Percentiles rank a stretch among this genome's conserved stretches.
Evolutionary conservation across 345 rosid species (phyloP).

Genomic region (Trapa bicornis): DNA sequence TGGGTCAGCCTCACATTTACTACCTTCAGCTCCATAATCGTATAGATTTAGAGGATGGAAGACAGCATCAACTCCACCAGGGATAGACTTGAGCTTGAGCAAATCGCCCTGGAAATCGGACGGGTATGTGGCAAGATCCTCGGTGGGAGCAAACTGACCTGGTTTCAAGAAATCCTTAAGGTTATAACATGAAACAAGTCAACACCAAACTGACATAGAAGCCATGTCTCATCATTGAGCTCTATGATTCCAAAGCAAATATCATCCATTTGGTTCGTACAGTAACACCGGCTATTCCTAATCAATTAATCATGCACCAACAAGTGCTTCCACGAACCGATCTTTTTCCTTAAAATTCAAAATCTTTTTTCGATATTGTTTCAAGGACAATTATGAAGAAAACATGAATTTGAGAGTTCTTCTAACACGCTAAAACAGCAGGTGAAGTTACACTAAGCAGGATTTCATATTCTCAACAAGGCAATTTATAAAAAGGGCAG

Average conservation of each 20-base stretch:
- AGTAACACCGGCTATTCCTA: neutral
- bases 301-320: neutral
- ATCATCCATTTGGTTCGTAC: neutral
- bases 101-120: conserved; percentile 76
- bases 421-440: too few species aligned
- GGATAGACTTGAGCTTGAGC: conserved; percentile 39
- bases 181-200: neutral
- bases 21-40: conserved; percentile 23
- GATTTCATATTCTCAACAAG: too few species aligned
- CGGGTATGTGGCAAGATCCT: conserved; percentile 85
- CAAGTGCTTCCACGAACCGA: neutral
- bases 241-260: neutral
- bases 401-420: neutral
- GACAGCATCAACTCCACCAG: conserved; percentile 49
- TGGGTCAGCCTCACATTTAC: neutral
- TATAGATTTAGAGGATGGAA: conserved; percentile 69
- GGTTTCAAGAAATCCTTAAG: conserved; percentile 50
- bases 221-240: neutral
- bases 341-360: neutral
- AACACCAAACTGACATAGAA: neutral
- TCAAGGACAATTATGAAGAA: neutral
- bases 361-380: neutral
- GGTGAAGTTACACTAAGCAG: too few species aligned
- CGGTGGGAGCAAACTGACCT: conserved; percentile 87
- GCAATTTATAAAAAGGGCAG: neutral